Conservation (phyloP, 2,329 filamentous ascomycete genomes). For the Chalaropsis ovoidea region DNA sequence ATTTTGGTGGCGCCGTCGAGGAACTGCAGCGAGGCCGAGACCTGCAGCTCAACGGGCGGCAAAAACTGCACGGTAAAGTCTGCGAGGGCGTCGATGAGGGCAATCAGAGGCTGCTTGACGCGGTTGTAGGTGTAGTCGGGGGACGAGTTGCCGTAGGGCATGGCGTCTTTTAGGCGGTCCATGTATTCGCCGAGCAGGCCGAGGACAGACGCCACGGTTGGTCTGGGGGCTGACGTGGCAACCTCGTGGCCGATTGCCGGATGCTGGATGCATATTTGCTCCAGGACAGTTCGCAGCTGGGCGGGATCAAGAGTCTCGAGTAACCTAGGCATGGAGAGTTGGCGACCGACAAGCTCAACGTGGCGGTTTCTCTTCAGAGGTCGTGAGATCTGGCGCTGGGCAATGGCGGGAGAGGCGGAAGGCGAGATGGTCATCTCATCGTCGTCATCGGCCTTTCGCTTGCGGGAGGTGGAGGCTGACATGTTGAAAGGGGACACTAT, state of each 20-base stretch:
- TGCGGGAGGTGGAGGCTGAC: slow-evolving; percentile 41
- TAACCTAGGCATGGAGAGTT: slow-evolving; percentile 55
- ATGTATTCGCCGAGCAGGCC: slow-evolving; percentile 76
- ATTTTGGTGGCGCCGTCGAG: slow-evolving; percentile 83
- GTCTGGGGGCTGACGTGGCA: slow-evolving; percentile 72
- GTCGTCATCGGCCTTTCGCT: slow-evolving; percentile 81
- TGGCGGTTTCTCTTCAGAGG: slow-evolving; percentile 53
- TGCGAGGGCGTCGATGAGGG: slow-evolving; percentile 76
- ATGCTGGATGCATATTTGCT: slow-evolving; percentile 81
- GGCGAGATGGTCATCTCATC: slow-evolving; percentile 91
- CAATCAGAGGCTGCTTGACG: slow-evolving; percentile 67
- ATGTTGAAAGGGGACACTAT: slow-evolving; percentile 43
- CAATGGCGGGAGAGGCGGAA: slow-evolving; percentile 65
- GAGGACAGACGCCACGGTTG: slow-evolving; percentile 69
- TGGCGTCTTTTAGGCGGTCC: slow-evolving; percentile 61
- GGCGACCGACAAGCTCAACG: slow-evolving; percentile 55
- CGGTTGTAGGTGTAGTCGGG: slow-evolving; percentile 94
- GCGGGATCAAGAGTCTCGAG: slow-evolving; percentile 84
- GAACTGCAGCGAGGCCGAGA: slow-evolving; percentile 73
- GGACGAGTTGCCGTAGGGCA: slow-evolving; percentile 74
- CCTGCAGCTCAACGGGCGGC: slow-evolving; percentile 76
- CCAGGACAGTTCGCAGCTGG: slow-evolving; percentile 75
- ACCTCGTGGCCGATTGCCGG: slow-evolving; percentile 80
- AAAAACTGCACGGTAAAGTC: slow-evolving; percentile 96
- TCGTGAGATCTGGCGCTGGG: slow-evolving; percentile 56